Percentiles rank a stretch among this genome's conserved stretches.
phyloP scores from a whole-genome alignment of 1,139 yeast genomes.

The Zygosaccharomyces pseudobailii region DNA sequence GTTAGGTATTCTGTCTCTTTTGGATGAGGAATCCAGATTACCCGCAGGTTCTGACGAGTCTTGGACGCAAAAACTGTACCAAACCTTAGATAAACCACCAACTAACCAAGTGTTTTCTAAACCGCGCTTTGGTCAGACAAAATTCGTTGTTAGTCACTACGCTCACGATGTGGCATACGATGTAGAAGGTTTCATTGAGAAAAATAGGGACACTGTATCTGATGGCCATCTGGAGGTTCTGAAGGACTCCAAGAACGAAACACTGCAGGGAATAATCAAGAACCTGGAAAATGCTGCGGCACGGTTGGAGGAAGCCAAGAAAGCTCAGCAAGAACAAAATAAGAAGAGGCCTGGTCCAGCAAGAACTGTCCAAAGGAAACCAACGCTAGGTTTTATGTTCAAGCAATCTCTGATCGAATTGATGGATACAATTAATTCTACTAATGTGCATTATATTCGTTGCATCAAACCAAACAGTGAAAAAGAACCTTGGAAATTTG shows the following conservation, averaged over 20 bases:
- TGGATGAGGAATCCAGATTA: slow-evolving; percentile 92
- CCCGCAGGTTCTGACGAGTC: slow-evolving; percentile 94
- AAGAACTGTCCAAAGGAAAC: slow-evolving; percentile 62
- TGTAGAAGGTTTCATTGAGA: slow-evolving; percentile 91
- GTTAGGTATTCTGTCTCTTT: slow-evolving; percentile 77
- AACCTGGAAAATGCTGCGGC: slow-evolving; percentile 59
- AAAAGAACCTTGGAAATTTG: slow-evolving; percentile 94
- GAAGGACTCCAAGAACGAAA: slow-evolving; percentile 59
- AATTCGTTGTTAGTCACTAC: slow-evolving; percentile 87
- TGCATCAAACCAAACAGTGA: slow-evolving; percentile 96
- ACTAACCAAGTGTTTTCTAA: slow-evolving; percentile 78
- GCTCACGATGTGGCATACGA: slow-evolving; percentile 94
- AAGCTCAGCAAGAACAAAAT: slow-evolving; percentile 37
- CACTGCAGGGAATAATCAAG: slow-evolving; percentile 59
- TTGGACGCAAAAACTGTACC: slow-evolving; percentile 88
- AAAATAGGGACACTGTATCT: slow-evolving; percentile 95
- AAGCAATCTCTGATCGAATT: slow-evolving; percentile 87
- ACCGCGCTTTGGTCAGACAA: slow-evolving; percentile 90
- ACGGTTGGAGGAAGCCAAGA: slow-evolving; percentile 42
- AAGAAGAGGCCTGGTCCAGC: slow-evolving; percentile 35
- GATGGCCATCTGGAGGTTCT: slow-evolving; percentile 90
- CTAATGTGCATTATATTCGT: slow-evolving; percentile 94
- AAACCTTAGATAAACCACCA: slow-evolving; percentile 75
- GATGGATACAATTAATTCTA: slow-evolving; percentile 88
- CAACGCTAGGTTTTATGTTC: slow-evolving; percentile 92